Evolutionary conservation across 805 yeast species (phyloP).

Genomic region (Starmerella bombi): DNA sequence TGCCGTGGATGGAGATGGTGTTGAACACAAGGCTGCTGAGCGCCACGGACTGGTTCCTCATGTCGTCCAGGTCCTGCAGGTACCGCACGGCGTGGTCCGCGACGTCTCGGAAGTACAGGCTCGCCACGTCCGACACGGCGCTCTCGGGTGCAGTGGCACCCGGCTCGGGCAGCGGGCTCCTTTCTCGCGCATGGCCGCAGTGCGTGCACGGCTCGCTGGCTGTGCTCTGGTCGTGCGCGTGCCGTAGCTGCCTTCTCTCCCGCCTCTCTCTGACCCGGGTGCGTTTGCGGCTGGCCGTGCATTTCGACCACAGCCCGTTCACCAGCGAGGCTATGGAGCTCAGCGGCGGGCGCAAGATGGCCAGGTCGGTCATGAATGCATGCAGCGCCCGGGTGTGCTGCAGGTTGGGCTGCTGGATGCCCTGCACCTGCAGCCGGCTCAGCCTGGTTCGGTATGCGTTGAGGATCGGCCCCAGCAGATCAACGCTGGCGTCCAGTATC

Average conservation of each 20-base stretch:
- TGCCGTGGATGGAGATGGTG: constrained; percentile 43
- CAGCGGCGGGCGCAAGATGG: constrained; percentile 36
- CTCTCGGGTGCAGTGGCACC: constrained; percentile 13
- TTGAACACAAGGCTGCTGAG: constrained; percentile 42
- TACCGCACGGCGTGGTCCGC: constrained; percentile 42
- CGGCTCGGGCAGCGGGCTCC: background rate
- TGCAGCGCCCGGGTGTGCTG: constrained; percentile 41
- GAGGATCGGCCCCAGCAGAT: constrained; percentile 40
- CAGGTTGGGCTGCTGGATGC: constrained; percentile 38
- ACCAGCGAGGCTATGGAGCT: constrained; percentile 38
- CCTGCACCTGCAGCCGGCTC: constrained; percentile 40
- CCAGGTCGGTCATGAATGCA: constrained; percentile 40
- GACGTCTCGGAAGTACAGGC: constrained; percentile 41
- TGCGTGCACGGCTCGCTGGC: background rate
- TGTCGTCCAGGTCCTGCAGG: constrained; percentile 41
- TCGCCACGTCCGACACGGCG: constrained; percentile 32
- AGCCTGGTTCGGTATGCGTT: constrained; percentile 39
- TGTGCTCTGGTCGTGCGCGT: background rate
- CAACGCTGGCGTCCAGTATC: constrained; percentile 42
- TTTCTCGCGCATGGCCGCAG: background rate
- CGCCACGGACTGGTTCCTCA: constrained; percentile 40
- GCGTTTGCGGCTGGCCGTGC: background rate
- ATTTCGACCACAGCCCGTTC: constrained; percentile 28
- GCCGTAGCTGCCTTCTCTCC: background rate
- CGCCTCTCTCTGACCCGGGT: background rate